phyloP scores from a whole-genome alignment of 1,284 basidiomycete genomes.

The Neotropicomus parvogracilis region DNA sequence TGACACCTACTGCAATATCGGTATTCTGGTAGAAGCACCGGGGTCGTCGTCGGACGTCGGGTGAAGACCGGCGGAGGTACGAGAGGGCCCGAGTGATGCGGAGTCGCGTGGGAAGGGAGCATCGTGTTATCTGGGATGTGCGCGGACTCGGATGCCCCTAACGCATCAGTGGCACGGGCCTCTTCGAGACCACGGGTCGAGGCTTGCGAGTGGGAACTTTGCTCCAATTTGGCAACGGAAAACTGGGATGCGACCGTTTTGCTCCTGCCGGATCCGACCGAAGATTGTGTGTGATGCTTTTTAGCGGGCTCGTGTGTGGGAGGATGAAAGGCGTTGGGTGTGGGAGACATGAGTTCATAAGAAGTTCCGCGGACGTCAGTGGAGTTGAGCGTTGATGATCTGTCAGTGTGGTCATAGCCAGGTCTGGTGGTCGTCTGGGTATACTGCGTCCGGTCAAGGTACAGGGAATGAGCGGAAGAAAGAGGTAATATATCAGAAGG shows the following conservation, averaged over 20 bases:
- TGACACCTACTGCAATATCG: constrained; percentile 49
- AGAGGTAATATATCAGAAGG: constrained; percentile 4
- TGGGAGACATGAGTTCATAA: constrained; percentile 28
- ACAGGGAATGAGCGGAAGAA: constrained; percentile 10
- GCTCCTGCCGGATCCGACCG: constrained; percentile 25
- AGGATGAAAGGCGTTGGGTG: constrained; percentile 5
- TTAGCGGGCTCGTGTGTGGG: constrained; percentile 15
- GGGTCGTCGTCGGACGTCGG: constrained; percentile 37
- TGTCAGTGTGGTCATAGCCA: constrained; percentile 20
- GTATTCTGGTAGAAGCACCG: constrained; percentile 45
- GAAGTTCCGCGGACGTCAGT: constrained; percentile 29
- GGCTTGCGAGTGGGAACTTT: constrained; percentile 16
- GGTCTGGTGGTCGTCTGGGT: constrained; percentile 23
- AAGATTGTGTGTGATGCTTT: constrained; percentile 19
- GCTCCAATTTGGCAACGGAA: constrained; percentile 15
- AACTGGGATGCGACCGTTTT: constrained; percentile 8
- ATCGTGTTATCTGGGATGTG: constrained; percentile 5
- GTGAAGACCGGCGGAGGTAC: constrained; percentile 13
- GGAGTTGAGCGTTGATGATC: constrained; percentile 20
- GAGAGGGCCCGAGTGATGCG: constrained; percentile 1
- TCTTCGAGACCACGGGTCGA: constrained; percentile 20
- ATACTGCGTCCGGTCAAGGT: constrained; percentile 18
- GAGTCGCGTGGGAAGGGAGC: constrained; percentile 12
- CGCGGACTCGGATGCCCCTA: constrained; percentile 9
- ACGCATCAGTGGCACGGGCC: constrained; percentile 13